A percentile compares a stretch with the other conserved stretches of the same genome.
Conservation (phyloP, 2,329 filamentous ascomycete species). For the Talaromyces sp. region DNA sequence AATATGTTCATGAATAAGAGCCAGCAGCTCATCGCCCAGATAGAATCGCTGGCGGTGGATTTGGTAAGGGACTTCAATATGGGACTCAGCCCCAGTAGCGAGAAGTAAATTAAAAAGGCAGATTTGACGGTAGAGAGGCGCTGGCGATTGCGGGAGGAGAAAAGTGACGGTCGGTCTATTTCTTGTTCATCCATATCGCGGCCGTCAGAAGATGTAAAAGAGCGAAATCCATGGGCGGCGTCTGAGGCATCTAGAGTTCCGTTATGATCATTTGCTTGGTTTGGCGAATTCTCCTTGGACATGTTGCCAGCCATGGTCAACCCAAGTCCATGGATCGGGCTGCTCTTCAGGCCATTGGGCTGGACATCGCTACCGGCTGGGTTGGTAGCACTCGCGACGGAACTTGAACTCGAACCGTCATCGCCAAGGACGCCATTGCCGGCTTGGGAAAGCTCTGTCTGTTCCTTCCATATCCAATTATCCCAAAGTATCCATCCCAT, state of each 20-base stretch:
- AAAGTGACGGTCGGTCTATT: conserved; percentile 30
- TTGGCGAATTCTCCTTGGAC: conserved; percentile 33
- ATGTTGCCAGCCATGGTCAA: conserved; percentile 44
- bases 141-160: conserved; percentile 62
- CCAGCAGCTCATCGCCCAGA: conserved; percentile 96
- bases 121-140: conserved; percentile 85
- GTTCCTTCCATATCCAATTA: conserved; percentile 77
- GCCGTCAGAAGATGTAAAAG: neutral
- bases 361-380: conserved; percentile 28
- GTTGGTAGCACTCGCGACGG: conserved; percentile 36
- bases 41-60: conserved; percentile 90
- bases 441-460: conserved; percentile 46
- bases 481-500: conserved; percentile 92
- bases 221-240: neutral
- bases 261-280: conserved; percentile 31
- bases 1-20: conserved; percentile 94
- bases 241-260: conserved; percentile 48
- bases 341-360: conserved; percentile 33
- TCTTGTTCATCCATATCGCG: conserved; percentile 23
- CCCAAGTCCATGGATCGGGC: conserved; percentile 46
- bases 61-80: conserved; percentile 95
- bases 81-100: conserved; percentile 85
- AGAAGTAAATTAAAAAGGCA: conserved; percentile 88
- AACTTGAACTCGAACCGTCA: conserved; percentile 47
- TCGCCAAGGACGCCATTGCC: conserved; percentile 35